Conservation (phyloP, 2,329 filamentous ascomycete genomes). For the Botrytis medusae region DNA sequence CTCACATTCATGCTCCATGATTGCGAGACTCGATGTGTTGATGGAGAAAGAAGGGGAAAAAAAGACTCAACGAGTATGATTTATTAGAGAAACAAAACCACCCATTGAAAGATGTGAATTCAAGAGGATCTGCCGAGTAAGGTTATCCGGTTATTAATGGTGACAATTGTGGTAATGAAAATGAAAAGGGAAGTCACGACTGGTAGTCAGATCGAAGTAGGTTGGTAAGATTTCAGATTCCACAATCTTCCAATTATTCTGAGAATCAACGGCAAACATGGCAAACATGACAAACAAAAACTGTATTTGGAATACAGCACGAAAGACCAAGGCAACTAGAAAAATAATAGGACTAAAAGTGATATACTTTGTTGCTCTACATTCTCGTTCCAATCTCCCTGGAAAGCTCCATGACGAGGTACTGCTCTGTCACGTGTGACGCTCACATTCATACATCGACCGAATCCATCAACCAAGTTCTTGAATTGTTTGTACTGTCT, state of each 20-base stretch:
- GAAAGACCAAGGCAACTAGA: too few species aligned
- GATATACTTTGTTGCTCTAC: not conserved
- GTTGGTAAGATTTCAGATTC: not conserved
- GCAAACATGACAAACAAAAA: too few species aligned
- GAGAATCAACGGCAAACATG: not conserved
- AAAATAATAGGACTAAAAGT: not conserved
- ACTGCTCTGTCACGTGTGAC: not conserved
- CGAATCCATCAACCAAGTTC: not conserved
- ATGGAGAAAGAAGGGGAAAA: not conserved
- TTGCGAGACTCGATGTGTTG: not conserved
- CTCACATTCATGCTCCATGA: slow-evolving; percentile 19
- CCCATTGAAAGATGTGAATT: not conserved
- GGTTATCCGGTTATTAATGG: not conserved
- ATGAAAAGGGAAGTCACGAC: slow-evolving; percentile 5
- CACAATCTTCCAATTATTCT: not conserved
- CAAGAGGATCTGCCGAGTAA: fast-evolving
- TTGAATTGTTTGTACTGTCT: not conserved
- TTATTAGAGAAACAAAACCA: not conserved
- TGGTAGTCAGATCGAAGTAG: not conserved
- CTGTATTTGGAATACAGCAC: not conserved
- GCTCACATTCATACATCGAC: not conserved
- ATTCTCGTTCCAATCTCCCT: not conserved
- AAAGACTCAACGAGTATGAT: not conserved
- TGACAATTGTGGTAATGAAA: not conserved
- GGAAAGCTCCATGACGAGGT: not conserved